These are phyloP conservation scores for Cutaneotrichosporon cyanovorans DNA, from an alignment of 1,284 basidiomycete species.

Conservation along the genomic window DNA sequence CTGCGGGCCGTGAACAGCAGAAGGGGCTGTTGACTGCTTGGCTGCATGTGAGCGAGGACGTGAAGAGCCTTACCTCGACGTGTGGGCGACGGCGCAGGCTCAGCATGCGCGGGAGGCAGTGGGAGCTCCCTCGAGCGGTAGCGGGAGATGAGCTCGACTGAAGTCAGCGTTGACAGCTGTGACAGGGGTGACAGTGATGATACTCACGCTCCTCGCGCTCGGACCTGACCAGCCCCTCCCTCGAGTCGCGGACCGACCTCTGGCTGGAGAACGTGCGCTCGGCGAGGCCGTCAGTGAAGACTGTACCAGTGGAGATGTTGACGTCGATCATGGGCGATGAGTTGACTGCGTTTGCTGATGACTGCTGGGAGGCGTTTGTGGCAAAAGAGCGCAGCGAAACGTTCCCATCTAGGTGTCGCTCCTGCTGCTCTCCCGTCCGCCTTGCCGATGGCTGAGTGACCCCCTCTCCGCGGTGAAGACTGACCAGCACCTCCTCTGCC, in stretches of 20 bases:
- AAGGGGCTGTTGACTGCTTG: constrained; percentile 16
- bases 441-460: too few species aligned
- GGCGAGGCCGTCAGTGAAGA: background rate
- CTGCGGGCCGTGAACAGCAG: constrained; percentile 15
- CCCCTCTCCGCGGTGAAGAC: too few species aligned
- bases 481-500: constrained; percentile 1
- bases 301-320: constrained; percentile 1
- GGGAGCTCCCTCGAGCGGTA: background rate
- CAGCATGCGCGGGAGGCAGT: background rate
- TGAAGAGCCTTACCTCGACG: background rate
- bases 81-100: background rate
- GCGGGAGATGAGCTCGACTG: constrained; percentile 1
- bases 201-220: background rate
- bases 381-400: too few species aligned
- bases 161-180: background rate
- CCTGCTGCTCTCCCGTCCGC: too few species aligned
- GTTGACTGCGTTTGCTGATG: background rate
- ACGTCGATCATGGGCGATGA: constrained; percentile 10
- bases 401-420: too few species aligned
- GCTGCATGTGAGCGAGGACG: background rate
- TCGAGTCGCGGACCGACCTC: background rate
- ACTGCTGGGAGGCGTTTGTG: background rate
- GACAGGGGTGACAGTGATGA: too few species aligned
- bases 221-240: background rate
- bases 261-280: background rate